These are phyloP conservation scores for Monoraphidium neglectum DNA, from an alignment of 139 green algal genomes.

Conservation along the genomic window DNA sequence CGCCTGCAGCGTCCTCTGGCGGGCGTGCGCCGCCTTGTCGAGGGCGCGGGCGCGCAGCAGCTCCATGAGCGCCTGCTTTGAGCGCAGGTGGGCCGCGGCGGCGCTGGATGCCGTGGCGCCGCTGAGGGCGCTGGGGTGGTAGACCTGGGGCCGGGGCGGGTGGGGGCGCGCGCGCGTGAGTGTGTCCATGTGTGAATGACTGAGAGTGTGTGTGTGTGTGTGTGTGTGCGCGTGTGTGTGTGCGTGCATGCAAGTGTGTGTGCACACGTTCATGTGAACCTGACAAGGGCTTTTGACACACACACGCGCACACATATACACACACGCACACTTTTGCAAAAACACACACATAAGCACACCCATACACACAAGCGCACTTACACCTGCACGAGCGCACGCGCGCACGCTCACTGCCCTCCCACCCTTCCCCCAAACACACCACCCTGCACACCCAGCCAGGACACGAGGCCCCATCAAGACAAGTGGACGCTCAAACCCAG, in stretches of 20 bases:
- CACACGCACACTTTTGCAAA: too few species aligned
- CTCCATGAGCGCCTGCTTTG: constrained; percentile 81
- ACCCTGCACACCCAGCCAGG: too few species aligned
- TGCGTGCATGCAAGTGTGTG: neutral
- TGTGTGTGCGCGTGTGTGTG: neutral
- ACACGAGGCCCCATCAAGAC: too few species aligned
- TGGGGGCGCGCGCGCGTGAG: neutral
- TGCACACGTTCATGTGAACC: neutral
- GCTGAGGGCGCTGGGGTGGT: constrained; percentile 3
- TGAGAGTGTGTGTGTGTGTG: neutral
- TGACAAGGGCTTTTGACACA: neutral
- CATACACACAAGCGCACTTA: too few species aligned
- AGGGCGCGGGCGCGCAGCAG: constrained; percentile 65
- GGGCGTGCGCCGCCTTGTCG: constrained; percentile 34
- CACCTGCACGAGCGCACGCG: too few species aligned
- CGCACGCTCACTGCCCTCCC: too few species aligned
- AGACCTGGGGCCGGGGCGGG: constrained; percentile 3
- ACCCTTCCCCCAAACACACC: too few species aligned
- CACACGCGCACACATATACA: too few species aligned
- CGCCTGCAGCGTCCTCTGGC: constrained; percentile 41
- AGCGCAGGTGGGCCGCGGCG: constrained; percentile 48
- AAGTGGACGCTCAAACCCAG: neutral
- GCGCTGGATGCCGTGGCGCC: constrained; percentile 7
- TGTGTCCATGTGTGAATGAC: neutral
- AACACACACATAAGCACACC: too few species aligned